Percentiles rank a stretch among this genome's conserved stretches.
phyloP scores from a whole-genome alignment of 139 green algal species.

The Ulvella scutata region DNA sequence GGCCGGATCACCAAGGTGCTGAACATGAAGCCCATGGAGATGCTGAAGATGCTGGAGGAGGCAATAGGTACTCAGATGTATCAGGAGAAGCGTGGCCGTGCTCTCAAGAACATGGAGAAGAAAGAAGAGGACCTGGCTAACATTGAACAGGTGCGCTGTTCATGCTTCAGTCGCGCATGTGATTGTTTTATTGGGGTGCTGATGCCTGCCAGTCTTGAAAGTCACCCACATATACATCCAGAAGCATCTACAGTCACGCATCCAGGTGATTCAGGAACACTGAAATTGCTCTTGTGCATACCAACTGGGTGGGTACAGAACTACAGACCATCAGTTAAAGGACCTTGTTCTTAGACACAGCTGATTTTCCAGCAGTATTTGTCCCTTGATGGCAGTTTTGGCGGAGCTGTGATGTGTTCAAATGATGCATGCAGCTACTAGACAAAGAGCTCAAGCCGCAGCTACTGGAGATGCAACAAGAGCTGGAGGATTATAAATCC shows the following conservation, averaged over 20 bases:
- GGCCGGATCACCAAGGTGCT: conserved; percentile 93
- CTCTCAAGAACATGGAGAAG: conserved; percentile 80
- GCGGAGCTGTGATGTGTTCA: neutral
- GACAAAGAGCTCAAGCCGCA: conserved; percentile 77
- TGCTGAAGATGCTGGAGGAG: conserved; percentile 95
- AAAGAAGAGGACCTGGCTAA: conserved; percentile 90
- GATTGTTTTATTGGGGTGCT: neutral
- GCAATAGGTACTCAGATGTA: conserved; percentile 95
- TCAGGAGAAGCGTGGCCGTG: conserved; percentile 89
- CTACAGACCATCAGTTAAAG: too few species aligned
- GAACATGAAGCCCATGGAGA: conserved; percentile 99
- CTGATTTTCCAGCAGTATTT: neutral
- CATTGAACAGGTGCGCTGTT: conserved; percentile 71
- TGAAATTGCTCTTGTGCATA: neutral
- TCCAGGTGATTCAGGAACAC: too few species aligned
- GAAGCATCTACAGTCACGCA: too few species aligned
- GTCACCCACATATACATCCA: too few species aligned
- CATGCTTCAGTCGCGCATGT: neutral
- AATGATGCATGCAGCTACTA: conserved; percentile 38
- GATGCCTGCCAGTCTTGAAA: neutral
- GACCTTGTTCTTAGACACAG: too few species aligned
- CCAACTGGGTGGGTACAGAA: neutral
- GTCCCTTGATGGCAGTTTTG: neutral
- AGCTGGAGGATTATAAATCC: conserved; percentile 72
- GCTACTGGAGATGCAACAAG: conserved; percentile 62